Evolutionary conservation across 345 rosid genomes (phyloP).

Genomic region (Gossypium australe): DNA sequence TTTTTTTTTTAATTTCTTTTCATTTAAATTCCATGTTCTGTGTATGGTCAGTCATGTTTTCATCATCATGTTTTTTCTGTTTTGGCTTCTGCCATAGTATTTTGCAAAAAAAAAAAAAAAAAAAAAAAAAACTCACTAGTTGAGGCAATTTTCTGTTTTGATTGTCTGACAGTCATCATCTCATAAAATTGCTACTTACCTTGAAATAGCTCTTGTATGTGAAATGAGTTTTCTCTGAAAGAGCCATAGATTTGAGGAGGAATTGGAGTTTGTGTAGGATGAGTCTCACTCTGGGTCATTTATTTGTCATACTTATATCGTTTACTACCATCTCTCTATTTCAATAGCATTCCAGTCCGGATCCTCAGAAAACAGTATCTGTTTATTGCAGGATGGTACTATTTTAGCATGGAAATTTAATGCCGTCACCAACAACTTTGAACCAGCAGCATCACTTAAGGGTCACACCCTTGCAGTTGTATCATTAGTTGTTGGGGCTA

Average conservation of each 20-base stretch:
- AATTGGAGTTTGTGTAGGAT: neutral
- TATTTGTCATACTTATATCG: neutral
- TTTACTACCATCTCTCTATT: neutral
- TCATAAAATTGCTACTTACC: neutral
- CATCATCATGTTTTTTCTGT: slow-evolving; percentile 3
- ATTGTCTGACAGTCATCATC: neutral
- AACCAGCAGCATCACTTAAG: slow-evolving; percentile 70
- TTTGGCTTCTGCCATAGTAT: neutral
- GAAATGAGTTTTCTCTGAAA: neutral
- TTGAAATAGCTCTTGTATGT: neutral
- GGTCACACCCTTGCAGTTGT: slow-evolving; percentile 76
- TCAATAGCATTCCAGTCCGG: neutral
- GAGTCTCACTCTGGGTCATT: neutral
- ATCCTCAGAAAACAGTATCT: neutral
- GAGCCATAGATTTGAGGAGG: neutral
- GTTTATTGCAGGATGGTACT: slow-evolving; percentile 66
- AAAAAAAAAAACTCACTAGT: neutral
- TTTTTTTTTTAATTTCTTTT: neutral
- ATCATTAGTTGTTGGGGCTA: slow-evolving; percentile 86
- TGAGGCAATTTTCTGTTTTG: neutral
- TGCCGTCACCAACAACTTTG: slow-evolving; percentile 55
- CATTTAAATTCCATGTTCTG: slow-evolving; percentile 3
- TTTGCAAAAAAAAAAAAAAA: neutral
- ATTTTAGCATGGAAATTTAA: slow-evolving; percentile 90
- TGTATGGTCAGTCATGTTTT: neutral